A percentile compares a stretch with the other conserved stretches of the same genome.
phyloP scores from a whole-genome alignment of 257 asterid species.

The Lithospermum erythrorhizon region DNA sequence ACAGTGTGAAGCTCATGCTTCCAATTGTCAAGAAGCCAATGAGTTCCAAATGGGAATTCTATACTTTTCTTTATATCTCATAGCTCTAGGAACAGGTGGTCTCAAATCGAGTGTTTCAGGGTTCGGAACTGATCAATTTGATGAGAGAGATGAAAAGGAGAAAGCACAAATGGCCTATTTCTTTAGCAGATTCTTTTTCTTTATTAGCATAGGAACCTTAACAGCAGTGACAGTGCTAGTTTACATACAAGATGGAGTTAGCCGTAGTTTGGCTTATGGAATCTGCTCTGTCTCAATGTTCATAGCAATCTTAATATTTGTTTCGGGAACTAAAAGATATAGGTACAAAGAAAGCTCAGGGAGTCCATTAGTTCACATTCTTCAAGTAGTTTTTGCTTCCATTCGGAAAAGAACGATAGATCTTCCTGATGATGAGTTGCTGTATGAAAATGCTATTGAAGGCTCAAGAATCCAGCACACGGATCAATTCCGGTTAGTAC shows the following conservation, averaged over 20 bases:
- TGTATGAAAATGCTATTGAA: conserved; percentile 21
- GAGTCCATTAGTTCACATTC: conserved; percentile 26
- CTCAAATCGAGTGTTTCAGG: conserved; percentile 35
- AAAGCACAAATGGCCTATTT: conserved; percentile 24
- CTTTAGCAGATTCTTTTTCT: conserved; percentile 38
- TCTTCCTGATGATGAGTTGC: conserved; percentile 13
- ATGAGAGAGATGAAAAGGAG: conserved; percentile 24
- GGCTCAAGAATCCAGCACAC: conserved; percentile 18
- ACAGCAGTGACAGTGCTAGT: conserved; percentile 35
- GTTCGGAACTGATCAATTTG: conserved; percentile 36
- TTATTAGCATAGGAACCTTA: conserved; percentile 29
- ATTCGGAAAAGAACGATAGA: conserved; percentile 25
- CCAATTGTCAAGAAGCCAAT: conserved; percentile 23
- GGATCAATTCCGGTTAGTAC: conserved; percentile 22
- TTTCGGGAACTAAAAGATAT: conserved; percentile 22
- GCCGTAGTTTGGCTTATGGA: conserved; percentile 35
- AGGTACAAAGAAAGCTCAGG: conserved; percentile 27
- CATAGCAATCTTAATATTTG: conserved; percentile 22
- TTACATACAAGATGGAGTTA: conserved; percentile 29
- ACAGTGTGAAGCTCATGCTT: conserved; percentile 8
- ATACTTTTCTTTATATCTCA: conserved; percentile 21
- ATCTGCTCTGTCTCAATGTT: conserved; percentile 31
- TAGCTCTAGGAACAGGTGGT: conserved; percentile 41
- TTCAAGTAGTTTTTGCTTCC: conserved; percentile 26
- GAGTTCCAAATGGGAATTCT: conserved; percentile 25